These are phyloP conservation scores for Dactylellina parvicollis DNA, from an alignment of 2,329 filamentous ascomycete species.

Conservation along the genomic window DNA sequence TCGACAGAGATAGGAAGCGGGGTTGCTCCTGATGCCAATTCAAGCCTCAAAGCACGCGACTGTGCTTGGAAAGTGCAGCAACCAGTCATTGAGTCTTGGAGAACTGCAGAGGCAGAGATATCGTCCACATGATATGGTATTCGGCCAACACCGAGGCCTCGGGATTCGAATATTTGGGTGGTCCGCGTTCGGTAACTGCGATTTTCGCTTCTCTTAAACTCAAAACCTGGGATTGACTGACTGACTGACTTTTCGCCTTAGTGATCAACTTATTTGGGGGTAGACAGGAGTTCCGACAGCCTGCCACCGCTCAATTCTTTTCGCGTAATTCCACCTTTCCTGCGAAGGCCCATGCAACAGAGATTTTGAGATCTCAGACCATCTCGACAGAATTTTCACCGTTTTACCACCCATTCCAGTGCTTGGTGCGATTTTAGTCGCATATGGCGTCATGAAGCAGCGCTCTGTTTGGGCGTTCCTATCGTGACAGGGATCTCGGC, in stretches of 20 bases:
- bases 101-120: slow-evolving; percentile 10
- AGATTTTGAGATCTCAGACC: slow-evolving; percentile 17
- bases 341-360: not conserved
- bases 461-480: slow-evolving; percentile 30
- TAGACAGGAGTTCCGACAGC: not conserved
- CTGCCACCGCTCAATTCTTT: not conserved
- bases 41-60: slow-evolving; percentile 54
- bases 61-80: not conserved
- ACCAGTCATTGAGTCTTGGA: slow-evolving; percentile 10
- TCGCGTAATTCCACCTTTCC: slow-evolving; percentile 8
- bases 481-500: slow-evolving; percentile 13
- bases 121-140: slow-evolving; percentile 26
- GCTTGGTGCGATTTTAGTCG: slow-evolving; percentile 45
- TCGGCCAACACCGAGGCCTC: slow-evolving; percentile 48
- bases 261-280: not conserved
- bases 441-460: slow-evolving; percentile 51
- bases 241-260: not conserved
- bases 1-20: not conserved
- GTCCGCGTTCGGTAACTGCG: not conserved
- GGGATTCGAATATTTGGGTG: slow-evolving; percentile 4
- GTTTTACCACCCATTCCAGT: slow-evolving; percentile 8
- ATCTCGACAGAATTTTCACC: slow-evolving; percentile 38
- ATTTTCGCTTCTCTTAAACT: not conserved
- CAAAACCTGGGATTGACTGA: not conserved
- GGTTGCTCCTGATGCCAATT: slow-evolving; percentile 22